These are phyloP conservation scores for Bryopsis sp. DNA, from an alignment of 139 green algal species.

Conservation along the genomic window DNA sequence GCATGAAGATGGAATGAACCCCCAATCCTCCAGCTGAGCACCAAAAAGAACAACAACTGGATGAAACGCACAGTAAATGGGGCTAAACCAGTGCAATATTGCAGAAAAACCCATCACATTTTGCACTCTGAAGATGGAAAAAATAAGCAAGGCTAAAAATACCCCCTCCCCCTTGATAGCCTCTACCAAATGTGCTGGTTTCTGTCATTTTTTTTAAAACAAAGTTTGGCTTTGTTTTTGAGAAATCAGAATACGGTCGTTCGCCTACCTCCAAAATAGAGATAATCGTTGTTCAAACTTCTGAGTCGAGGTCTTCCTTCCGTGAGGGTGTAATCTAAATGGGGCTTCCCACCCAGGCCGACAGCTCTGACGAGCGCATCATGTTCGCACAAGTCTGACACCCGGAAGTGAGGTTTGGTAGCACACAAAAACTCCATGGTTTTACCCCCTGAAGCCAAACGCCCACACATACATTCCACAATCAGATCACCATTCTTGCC, in stretches of 20 bases:
- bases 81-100: no score
- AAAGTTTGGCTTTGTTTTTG: no score
- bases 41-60: no score
- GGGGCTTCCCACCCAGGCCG: not conserved
- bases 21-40: not conserved
- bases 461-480: not conserved
- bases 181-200: no score
- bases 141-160: no score
- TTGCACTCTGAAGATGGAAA: no score
- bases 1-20: slow-evolving; percentile 8
- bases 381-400: not conserved
- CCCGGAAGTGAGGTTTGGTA: not conserved
- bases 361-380: not conserved
- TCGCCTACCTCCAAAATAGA: not conserved
- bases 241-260: no score
- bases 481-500: no score
- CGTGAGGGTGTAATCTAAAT: slow-evolving; percentile 10
- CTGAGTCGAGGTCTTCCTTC: not conserved
- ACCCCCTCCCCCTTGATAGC: no score
- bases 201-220: no score
- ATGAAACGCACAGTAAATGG: no score
- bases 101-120: no score
- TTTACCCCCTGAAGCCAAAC: slow-evolving; percentile 1
- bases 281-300: not conserved
- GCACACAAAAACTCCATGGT: slow-evolving; percentile 14